phyloP scores from a whole-genome alignment of 1,139 yeast genomes.

The Kodamaea ohmeri region DNA sequence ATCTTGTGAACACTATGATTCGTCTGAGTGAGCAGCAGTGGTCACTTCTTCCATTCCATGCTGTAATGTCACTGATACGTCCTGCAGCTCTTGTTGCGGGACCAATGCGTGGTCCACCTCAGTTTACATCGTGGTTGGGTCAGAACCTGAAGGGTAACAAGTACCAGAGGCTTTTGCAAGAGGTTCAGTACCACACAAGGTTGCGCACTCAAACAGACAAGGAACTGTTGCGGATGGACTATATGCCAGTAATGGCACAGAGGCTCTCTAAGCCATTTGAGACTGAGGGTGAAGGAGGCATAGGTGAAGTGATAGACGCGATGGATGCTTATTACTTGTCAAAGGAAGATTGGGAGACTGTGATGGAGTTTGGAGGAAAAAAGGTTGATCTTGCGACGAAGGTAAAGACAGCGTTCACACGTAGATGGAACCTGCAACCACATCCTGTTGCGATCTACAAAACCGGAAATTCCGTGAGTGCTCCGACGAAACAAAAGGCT shows the following conservation, averaged over 20 bases:
- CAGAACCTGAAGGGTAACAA: slow-evolving; percentile 85
- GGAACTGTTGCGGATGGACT: slow-evolving; percentile 71
- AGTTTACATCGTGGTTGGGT: slow-evolving; percentile 87
- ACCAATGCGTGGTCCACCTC: slow-evolving; percentile 60
- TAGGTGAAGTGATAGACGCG: slow-evolving; percentile 57
- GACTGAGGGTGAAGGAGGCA: slow-evolving; percentile 57
- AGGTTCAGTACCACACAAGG: slow-evolving; percentile 83
- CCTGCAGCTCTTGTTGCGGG: slow-evolving; percentile 84
- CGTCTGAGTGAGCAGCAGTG: slow-evolving; percentile 94
- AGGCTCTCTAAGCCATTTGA: slow-evolving; percentile 56
- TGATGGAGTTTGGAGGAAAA: slow-evolving; percentile 79
- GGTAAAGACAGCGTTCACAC: slow-evolving; percentile 80
- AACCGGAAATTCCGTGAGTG: slow-evolving; percentile 55
- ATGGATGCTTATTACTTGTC: slow-evolving; percentile 86
- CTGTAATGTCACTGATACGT: slow-evolving; percentile 77
- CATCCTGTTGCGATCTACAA: slow-evolving; percentile 89
- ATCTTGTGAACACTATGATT: slow-evolving; percentile 73
- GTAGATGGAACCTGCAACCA: slow-evolving; percentile 66
- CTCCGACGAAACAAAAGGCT: slow-evolving; percentile 40
- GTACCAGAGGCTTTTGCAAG: slow-evolving; percentile 76
- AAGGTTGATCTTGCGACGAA: slow-evolving; percentile 58
- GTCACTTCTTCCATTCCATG: slow-evolving; percentile 93
- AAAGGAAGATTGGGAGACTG: slow-evolving; percentile 86
- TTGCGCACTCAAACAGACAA: slow-evolving; percentile 76
- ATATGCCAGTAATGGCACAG: slow-evolving; percentile 62